Percentiles rank a stretch among this genome's conserved stretches.
Conservation (phyloP, 169 alveolate genomes). For the Sarcocystis neurona region DNA sequence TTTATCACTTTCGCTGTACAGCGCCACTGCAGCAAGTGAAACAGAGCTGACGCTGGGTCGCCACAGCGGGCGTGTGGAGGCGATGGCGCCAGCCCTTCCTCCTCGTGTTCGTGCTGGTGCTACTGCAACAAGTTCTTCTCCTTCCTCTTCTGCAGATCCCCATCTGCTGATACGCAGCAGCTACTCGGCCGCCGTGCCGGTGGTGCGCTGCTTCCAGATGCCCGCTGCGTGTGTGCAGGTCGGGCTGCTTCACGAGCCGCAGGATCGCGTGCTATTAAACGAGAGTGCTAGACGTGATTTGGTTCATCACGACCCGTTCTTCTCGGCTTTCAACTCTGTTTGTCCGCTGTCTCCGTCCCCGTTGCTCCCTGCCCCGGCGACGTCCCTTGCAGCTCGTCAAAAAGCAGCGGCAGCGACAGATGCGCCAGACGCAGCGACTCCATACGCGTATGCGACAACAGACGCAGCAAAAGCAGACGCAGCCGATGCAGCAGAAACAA, state of each 20-base stretch:
- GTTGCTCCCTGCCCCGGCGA: background rate
- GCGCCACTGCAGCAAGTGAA: background rate
- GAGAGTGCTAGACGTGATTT: background rate
- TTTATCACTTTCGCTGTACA: background rate
- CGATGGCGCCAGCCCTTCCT: conserved; percentile 11
- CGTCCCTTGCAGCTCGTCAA: background rate
- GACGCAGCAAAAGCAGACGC: too few species aligned
- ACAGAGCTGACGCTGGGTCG: conserved; percentile 21
- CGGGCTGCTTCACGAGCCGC: background rate
- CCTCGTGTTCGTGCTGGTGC: background rate
- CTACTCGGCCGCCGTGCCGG: conserved; percentile 10
- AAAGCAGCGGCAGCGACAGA: too few species aligned
- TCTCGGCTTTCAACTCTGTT: background rate
- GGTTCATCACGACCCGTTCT: conserved; percentile 2
- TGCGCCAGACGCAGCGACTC: too few species aligned
- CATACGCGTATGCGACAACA: too few species aligned
- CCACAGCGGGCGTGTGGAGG: conserved; percentile 14
- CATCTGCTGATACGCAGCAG: background rate
- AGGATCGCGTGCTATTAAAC: background rate
- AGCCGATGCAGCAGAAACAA: too few species aligned
- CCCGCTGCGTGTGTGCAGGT: conserved; percentile 27
- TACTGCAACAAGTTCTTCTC: background rate
- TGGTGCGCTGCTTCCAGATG: background rate
- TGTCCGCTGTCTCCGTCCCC: conserved; percentile 8
- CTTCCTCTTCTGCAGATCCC: background rate